A percentile compares a stretch with the other conserved stretches of the same genome.
Evolutionary conservation across 2,329 filamentous ascomycete species (phyloP).

Genomic region (Cercospora beticola): DNA sequence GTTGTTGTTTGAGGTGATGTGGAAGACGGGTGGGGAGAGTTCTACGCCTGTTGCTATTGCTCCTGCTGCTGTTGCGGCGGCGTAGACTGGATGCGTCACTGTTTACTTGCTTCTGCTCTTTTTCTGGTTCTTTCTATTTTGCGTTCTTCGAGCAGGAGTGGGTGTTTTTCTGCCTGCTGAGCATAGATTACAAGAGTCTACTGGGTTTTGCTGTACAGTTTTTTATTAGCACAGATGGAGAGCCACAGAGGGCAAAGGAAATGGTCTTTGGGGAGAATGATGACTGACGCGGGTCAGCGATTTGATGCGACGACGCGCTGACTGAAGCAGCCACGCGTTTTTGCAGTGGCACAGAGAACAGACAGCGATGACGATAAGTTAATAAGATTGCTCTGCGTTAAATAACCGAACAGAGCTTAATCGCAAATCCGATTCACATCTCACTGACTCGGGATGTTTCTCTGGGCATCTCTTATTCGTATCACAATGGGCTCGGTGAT

Average conservation of each 20-base stretch:
- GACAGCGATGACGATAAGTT: not conserved
- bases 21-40: constrained; percentile 9
- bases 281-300: no score
- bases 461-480: not conserved
- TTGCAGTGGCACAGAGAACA: not conserved
- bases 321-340: not conserved
- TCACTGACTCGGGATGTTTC: not conserved
- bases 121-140: not conserved
- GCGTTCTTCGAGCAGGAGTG: not conserved
- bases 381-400: not conserved
- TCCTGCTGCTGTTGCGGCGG: not conserved
- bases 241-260: not conserved
- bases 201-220: not conserved
- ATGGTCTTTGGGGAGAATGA: no score
- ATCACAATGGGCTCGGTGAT: not conserved
- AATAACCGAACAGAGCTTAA: not conserved
- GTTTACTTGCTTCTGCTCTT: not conserved
- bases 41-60: not conserved
- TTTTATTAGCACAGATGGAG: not conserved
- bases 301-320: not conserved
- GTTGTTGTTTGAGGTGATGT: constrained; percentile 18
- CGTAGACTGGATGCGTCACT: not conserved
- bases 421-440: not conserved
- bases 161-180: not conserved
- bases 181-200: not conserved